Base-by-base conservation (phyloP, 1,284 basidiomycete species). In the Flammula alnicola region DNA sequence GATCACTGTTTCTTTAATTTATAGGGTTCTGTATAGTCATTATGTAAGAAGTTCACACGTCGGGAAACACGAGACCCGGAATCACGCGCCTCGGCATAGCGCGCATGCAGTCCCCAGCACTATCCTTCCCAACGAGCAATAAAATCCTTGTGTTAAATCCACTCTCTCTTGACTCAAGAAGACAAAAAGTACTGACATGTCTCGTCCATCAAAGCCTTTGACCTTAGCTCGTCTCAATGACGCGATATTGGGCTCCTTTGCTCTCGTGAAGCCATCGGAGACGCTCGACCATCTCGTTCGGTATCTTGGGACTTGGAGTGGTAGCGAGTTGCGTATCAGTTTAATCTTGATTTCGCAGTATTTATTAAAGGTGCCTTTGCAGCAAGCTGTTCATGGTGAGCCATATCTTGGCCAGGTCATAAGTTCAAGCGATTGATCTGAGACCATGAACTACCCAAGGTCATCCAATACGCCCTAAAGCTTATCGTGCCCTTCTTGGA, bases 361-460 rank as follows among this genome's bases (percentile, higher is more conserved):
- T 35, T 11, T 26, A 23, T 44, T 47, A 51, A 48, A 32, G 23
- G 33, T 6, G 36, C 17, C 30, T 14, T 36, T 61, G 14, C 60
- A 91, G 88, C 69, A 91, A 91, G 66, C 63, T 90, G 23, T 88
- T 91, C 64, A 81, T 83, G 80, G 88, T 89, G 40, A 52, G 72
- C 62, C 33, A n/a, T 22, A 12, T 16, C 10, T 89, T 39, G 52
- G 72, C 62, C 33, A n/a, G 19, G 17, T 16, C 10, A n/a, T 12
- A 11, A 11, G 12, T 11, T 25, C 5, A 12, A 23, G n/a, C 7
- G 10, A 29, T 39, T 7, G 20, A 8, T 5, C 14, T 31, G 5
- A 14, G 27, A 50, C 20, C 14, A 11, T 12, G 14, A 22, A 9
- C 19, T 36, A n/a, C 14, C 8, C 23, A 48, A 91, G 88, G 71